phyloP scores from a whole-genome alignment of 202 grass and related monocot genomes.

The Musa balbisiana region DNA sequence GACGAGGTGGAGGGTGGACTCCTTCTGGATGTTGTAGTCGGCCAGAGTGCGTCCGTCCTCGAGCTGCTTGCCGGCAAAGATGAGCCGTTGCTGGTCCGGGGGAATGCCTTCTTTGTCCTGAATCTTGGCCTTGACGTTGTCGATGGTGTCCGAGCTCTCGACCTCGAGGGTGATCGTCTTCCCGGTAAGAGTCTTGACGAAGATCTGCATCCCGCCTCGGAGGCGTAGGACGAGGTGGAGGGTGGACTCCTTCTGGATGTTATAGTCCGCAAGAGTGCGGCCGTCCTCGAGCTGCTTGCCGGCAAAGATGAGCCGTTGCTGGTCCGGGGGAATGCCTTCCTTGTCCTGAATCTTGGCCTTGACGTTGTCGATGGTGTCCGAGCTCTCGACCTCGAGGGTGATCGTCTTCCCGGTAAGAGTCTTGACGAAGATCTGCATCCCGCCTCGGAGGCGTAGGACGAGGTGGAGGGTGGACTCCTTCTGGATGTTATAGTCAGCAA shows the following conservation, averaged over 20 bases:
- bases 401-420: conserved; percentile 18
- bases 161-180: not conserved
- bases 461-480: conserved; percentile 21
- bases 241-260: conserved; percentile 10
- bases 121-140: no score
- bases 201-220: conserved; percentile 4
- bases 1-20: conserved; percentile 3
- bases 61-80: conserved; percentile 31
- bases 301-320: conserved; percentile 10
- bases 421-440: conserved; percentile 21
- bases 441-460: conserved; percentile 10
- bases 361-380: conserved; percentile 19
- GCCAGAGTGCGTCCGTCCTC: conserved; percentile 21
- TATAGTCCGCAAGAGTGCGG: conserved; percentile 1
- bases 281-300: conserved; percentile 7
- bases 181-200: not conserved
- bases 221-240: conserved; percentile 7
- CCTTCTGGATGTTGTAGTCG: conserved; percentile 18
- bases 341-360: conserved; percentile 27
- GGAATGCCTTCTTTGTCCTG: conserved; percentile 26
- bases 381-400: conserved; percentile 23
- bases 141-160: no score
- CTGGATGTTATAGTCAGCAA: conserved; percentile 23
- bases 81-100: conserved; percentile 24
- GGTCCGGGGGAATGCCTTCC: conserved; percentile 14